These are phyloP conservation scores for Penicillium silybi DNA, from an alignment of 495 filamentous ascomycete species.

Conservation along the genomic window DNA sequence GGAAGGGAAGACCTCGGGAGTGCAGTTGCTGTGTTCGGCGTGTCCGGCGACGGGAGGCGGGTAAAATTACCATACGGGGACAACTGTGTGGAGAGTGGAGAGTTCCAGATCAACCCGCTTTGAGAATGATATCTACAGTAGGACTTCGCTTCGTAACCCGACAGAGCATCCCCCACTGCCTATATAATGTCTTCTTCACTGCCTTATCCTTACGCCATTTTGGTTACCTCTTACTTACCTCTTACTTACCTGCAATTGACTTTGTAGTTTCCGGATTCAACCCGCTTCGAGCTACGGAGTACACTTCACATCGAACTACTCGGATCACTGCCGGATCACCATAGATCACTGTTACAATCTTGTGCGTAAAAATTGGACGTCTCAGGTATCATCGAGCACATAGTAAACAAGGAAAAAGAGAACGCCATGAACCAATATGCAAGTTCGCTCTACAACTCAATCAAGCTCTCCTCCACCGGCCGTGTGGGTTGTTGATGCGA, in stretches of 20 bases:
- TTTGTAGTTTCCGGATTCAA: background rate
- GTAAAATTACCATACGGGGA: constrained; percentile 18
- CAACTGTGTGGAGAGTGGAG: background rate
- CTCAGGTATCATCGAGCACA: constrained; percentile 25
- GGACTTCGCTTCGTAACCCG: too few relatives aligned
- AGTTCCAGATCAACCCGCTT: background rate
- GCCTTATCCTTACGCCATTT: too few relatives aligned
- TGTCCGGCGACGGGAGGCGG: constrained; percentile 21
- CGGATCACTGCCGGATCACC: background rate
- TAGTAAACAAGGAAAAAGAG: background rate
- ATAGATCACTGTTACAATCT: background rate
- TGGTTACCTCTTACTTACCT: background rate
- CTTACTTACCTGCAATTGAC: background rate
- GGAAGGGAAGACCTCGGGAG: background rate
- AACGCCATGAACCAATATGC: constrained; percentile 5
- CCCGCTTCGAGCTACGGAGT: background rate
- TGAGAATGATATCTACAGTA: background rate
- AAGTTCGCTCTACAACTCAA: constrained; percentile 55
- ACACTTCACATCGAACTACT: background rate
- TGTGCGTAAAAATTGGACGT: background rate
- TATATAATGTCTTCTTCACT: too few relatives aligned
- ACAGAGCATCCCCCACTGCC: too few relatives aligned
- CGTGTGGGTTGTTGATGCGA: constrained; percentile 39
- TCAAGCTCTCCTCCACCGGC: constrained; percentile 82
- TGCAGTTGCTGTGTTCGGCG: constrained; percentile 23